These are phyloP conservation scores for Rhizopogon vulgaris DNA, from an alignment of 768 basidiomycete genomes.

Conservation along the genomic window DNA sequence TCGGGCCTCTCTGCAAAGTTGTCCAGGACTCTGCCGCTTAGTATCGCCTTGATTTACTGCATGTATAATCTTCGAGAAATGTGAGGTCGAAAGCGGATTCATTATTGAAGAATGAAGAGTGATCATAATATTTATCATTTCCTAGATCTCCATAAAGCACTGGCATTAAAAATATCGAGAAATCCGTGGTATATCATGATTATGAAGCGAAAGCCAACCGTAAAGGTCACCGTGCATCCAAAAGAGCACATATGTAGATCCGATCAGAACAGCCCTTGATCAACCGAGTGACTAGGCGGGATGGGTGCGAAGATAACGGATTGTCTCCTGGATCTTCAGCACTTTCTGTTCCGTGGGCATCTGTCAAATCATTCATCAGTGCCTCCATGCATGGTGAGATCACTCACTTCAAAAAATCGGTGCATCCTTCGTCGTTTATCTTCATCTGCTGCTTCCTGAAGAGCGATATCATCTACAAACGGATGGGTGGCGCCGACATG, in stretches of 20 bases:
- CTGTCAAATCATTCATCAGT: conserved; percentile 23
- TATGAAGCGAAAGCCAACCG: neutral
- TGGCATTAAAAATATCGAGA: neutral
- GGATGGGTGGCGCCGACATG: conserved; percentile 16
- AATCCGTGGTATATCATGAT: neutral
- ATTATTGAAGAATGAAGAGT: too few relatives aligned
- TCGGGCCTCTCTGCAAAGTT: too few relatives aligned
- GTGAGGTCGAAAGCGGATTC: too few relatives aligned
- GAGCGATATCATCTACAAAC: conserved; percentile 45
- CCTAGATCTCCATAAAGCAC: too few relatives aligned
- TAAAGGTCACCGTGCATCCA: neutral
- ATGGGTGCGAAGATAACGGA: conserved; percentile 31
- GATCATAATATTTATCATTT: too few relatives aligned
- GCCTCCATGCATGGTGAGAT: neutral
- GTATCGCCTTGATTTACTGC: too few relatives aligned
- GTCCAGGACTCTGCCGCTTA: too few relatives aligned
- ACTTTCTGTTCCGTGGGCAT: conserved; percentile 52
- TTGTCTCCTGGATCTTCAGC: conserved; percentile 42
- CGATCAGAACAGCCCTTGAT: neutral
- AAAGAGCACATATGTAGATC: neutral
- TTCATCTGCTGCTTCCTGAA: conserved; percentile 30
- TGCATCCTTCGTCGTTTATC: conserved; percentile 42
- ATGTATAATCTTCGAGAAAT: too few relatives aligned
- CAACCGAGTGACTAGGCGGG: neutral
- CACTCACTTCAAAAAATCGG: conserved; percentile 41